These are phyloP conservation scores for Trichoderma sp. DNA, from an alignment of 2,329 filamentous ascomycete genomes.

Conservation along the genomic window DNA sequence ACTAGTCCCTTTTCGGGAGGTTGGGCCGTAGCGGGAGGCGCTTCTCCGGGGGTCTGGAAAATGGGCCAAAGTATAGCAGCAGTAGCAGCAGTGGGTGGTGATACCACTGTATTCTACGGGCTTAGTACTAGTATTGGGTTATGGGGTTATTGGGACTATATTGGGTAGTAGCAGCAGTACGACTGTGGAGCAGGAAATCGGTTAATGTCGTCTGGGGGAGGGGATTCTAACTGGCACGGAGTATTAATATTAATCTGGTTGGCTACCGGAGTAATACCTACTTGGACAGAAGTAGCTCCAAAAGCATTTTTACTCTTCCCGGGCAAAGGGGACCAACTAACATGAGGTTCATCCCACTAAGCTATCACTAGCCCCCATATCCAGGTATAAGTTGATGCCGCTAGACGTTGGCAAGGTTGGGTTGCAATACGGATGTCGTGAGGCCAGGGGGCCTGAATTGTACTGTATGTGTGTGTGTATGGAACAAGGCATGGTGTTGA, in stretches of 20 bases:
- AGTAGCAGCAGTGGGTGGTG: background rate
- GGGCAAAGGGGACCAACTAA: background rate
- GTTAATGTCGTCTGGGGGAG: background rate
- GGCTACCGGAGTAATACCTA: constrained; percentile 9
- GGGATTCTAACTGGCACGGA: background rate
- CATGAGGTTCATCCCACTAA: background rate
- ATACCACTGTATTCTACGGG: background rate
- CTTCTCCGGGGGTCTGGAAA: background rate
- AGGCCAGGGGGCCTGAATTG: background rate
- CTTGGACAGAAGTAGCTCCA: background rate
- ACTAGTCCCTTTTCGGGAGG: background rate
- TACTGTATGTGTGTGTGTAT: background rate
- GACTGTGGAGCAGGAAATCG: background rate
- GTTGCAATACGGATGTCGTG: background rate
- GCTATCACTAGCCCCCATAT: background rate
- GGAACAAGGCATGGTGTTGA: background rate
- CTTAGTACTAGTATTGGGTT: too few relatives aligned
- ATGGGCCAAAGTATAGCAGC: background rate
- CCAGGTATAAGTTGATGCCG: background rate
- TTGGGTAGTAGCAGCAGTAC: background rate
- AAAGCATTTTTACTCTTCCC: background rate
- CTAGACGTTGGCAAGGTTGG: background rate
- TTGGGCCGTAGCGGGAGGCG: background rate
- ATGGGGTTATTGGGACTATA: background rate
- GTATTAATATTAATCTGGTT: background rate